A percentile compares a stretch with the other conserved stretches of the same genome.
phyloP scores from a whole-genome alignment of 2,329 filamentous ascomycete species.

The Claviceps sp. region DNA sequence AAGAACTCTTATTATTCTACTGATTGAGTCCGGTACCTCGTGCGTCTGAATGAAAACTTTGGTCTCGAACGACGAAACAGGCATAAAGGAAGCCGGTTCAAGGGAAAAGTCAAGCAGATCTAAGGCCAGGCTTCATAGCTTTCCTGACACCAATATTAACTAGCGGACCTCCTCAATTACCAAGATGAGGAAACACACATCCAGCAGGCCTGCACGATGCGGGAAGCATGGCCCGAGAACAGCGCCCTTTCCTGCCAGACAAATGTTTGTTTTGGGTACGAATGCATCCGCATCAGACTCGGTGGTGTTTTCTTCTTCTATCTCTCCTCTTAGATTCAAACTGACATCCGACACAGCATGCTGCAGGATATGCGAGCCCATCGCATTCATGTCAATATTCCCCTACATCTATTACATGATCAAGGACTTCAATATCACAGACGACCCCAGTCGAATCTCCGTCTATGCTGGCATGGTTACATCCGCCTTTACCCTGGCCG shows the following conservation, averaged over 20 bases:
- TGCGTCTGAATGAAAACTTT: background rate
- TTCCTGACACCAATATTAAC: background rate
- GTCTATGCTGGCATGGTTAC: constrained; percentile 94
- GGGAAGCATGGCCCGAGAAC: constrained; percentile 11
- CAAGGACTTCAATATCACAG: constrained; percentile 73
- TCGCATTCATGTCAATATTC: constrained; percentile 99
- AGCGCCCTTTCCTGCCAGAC: constrained; percentile 26
- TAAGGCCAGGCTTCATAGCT: background rate
- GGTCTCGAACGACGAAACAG: background rate
- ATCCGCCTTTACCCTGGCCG: constrained; percentile 88
- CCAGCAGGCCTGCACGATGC: constrained; percentile 12
- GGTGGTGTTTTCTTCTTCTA: background rate
- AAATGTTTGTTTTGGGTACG: constrained; percentile 41
- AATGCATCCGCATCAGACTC: constrained; percentile 3
- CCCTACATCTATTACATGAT: constrained; percentile 99
- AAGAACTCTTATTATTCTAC: background rate
- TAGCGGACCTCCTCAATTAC: background rate
- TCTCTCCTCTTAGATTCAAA: background rate
- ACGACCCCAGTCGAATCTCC: constrained; percentile 66
- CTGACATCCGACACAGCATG: constrained; percentile 42
- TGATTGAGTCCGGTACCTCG: background rate
- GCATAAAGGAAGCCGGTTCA: background rate
- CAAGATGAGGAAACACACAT: constrained; percentile 17
- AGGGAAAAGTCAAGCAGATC: background rate
- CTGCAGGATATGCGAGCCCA: constrained; percentile 94